These are phyloP conservation scores for Ilyonectria sp. DNA, from an alignment of 2,329 filamentous ascomycete genomes.

Conservation along the genomic window DNA sequence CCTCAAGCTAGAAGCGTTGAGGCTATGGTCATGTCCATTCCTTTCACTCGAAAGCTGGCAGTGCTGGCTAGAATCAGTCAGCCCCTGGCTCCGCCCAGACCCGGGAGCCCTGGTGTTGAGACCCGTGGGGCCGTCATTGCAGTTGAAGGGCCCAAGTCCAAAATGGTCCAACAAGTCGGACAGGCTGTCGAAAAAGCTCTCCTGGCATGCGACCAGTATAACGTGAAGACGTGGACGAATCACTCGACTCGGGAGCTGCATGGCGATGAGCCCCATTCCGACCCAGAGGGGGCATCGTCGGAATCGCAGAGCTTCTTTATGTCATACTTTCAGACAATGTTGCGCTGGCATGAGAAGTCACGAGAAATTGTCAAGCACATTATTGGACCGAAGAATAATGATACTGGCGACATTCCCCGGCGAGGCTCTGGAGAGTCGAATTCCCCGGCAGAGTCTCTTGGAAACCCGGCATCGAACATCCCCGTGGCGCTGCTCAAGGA, in stretches of 20 bases:
- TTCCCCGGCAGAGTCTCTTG: conserved; percentile 11
- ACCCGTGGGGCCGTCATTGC: conserved; percentile 85
- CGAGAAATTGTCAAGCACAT: conserved; percentile 75
- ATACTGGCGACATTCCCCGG: conserved; percentile 24
- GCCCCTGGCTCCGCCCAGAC: conserved; percentile 65
- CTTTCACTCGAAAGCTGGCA: conserved; percentile 82
- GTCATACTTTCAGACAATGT: conserved; percentile 78
- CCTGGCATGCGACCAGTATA: conserved; percentile 56
- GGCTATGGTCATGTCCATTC: conserved; percentile 82
- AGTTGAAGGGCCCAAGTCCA: conserved; percentile 79
- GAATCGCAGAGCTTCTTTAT: conserved; percentile 60
- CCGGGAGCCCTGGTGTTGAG: conserved; percentile 52
- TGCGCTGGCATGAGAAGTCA: conserved; percentile 82
- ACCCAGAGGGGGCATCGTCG: conserved; percentile 33
- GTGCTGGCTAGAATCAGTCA: conserved; percentile 83
- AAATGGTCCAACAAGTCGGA: conserved; percentile 70
- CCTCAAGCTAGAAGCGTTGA: conserved; percentile 67
- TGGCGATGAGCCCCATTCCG: conserved; percentile 27
- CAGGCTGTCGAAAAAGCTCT: conserved; percentile 77
- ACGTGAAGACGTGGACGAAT: conserved; percentile 62
- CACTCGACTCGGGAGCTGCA: conserved; percentile 43
- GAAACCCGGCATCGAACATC: conserved; percentile 52
- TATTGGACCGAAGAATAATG: conserved; percentile 47
- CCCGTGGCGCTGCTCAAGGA: conserved; percentile 83
- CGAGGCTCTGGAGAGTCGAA: conserved; percentile 32